phyloP scores from a whole-genome alignment of 495 filamentous ascomycete genomes.

The Umbilicaria muhlenbergii region DNA sequence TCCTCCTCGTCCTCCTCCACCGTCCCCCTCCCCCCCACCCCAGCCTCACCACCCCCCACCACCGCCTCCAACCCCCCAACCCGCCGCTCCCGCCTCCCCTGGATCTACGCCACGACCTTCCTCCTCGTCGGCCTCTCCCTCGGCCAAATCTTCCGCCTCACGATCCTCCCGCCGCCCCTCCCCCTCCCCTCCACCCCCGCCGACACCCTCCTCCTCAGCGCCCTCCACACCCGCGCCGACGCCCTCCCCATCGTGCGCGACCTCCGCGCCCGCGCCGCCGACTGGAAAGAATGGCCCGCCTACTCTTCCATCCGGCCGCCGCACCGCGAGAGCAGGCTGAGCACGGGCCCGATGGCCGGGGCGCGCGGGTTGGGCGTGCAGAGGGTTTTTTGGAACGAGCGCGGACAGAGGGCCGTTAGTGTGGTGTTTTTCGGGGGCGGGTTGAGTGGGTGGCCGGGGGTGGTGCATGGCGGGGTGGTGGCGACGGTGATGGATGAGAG shows the following conservation, averaged over 20 bases:
- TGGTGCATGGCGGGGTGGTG: slow-evolving; percentile 61
- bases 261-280: slow-evolving; percentile 32
- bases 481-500: slow-evolving; percentile 59
- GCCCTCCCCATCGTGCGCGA: slow-evolving; percentile 36
- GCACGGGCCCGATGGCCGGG: slow-evolving; percentile 25
- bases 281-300: slow-evolving; percentile 35
- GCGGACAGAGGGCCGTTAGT: slow-evolving; percentile 28
- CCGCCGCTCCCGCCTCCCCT: background rate
- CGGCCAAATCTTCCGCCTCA: slow-evolving; percentile 17
- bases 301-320: slow-evolving; percentile 33
- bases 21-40: background rate
- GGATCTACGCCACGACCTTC: slow-evolving; percentile 7
- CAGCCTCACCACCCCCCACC: background rate
- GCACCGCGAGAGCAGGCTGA: slow-evolving; percentile 21
- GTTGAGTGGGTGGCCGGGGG: slow-evolving; percentile 55
- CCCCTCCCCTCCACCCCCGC: slow-evolving; percentile 17
- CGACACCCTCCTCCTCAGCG: too few relatives aligned
- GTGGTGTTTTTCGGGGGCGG: slow-evolving; percentile 50
- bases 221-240: background rate
- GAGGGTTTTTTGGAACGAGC: slow-evolving; percentile 36
- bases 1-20: background rate
- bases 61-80: background rate
- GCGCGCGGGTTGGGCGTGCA: slow-evolving; percentile 27
- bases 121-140: slow-evolving; percentile 13
- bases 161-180: slow-evolving; percentile 22